phyloP scores from a whole-genome alignment of 495 filamentous ascomycete species.

The Cercophora newfieldiana region DNA sequence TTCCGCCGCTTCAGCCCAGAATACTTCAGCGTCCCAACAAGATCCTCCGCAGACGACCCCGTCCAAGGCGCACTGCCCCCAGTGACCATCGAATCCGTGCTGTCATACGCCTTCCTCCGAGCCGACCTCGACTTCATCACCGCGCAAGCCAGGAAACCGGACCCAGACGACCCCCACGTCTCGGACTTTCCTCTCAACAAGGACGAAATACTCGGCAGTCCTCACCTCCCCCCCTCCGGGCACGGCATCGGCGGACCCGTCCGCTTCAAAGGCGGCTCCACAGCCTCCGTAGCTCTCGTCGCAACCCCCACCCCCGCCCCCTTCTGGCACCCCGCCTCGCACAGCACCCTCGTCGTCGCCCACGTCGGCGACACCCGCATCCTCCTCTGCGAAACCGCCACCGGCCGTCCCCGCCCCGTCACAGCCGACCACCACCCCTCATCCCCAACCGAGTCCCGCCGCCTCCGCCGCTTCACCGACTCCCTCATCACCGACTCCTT shows the following conservation, averaged over 20 bases:
- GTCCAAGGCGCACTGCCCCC: constrained; percentile 9
- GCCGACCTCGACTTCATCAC: constrained; percentile 91
- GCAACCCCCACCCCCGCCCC: constrained; percentile 87
- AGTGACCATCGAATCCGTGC: constrained; percentile 59
- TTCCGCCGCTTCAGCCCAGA: constrained; percentile 84
- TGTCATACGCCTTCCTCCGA: constrained; percentile 89
- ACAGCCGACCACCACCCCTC: constrained; percentile 90
- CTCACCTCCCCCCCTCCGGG: constrained; percentile 54
- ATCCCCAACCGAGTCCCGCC: constrained; percentile 75
- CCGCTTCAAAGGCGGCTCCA: constrained; percentile 89
- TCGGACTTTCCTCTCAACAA: constrained; percentile 76
- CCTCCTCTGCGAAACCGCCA: constrained; percentile 77
- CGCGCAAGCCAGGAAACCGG: constrained; percentile 73
- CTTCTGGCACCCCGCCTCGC: constrained; percentile 89
- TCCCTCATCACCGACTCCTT: constrained; percentile 94
- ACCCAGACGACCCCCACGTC: constrained; percentile 63
- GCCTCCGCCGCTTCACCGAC: constrained; percentile 74
- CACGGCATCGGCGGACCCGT: constrained; percentile 65
- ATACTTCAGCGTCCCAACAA: constrained; percentile 47
- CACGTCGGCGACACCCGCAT: constrained; percentile 94
- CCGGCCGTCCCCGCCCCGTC: constrained; percentile 73
- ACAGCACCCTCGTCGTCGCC: constrained; percentile 78
- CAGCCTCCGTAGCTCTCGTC: constrained; percentile 83
- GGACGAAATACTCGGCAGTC: constrained; percentile 72
- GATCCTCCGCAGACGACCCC: constrained; percentile 12